Evolutionary conservation across 345 rosid species (phyloP).

Genomic region (Passiflora organensis): DNA sequence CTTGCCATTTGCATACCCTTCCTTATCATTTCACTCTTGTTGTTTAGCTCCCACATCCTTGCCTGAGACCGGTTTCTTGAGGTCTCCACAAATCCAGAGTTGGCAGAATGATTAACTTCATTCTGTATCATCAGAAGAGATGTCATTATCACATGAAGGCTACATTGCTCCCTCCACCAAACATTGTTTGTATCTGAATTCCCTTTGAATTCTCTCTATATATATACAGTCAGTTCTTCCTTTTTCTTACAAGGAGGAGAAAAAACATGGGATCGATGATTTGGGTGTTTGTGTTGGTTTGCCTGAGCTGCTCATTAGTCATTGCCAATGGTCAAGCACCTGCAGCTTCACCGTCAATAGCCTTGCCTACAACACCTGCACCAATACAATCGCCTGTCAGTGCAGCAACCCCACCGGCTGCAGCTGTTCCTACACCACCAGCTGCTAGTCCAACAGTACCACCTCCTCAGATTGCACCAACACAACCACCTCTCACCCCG

Average conservation of each 20-base stretch:
- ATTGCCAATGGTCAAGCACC: slow-evolving; percentile 62
- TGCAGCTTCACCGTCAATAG: slow-evolving; percentile 42
- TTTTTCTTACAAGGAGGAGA: slow-evolving; percentile 10
- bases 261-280: slow-evolving; percentile 36
- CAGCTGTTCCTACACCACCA: slow-evolving; percentile 49
- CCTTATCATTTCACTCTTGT: no score
- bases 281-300: slow-evolving; percentile 33
- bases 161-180: slow-evolving; percentile 49
- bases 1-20: no score
- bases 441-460: slow-evolving; percentile 51
- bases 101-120: no score
- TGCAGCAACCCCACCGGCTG: slow-evolving; percentile 41
- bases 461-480: slow-evolving; percentile 53
- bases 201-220: slow-evolving; percentile 32
- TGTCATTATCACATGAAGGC: slow-evolving; percentile 44
- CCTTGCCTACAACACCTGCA: slow-evolving; percentile 48
- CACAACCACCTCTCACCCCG: slow-evolving; percentile 37
- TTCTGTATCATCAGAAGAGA: slow-evolving; percentile 40
- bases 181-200: no score
- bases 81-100: no score
- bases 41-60: no score
- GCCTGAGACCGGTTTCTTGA: not conserved
- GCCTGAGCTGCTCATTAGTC: slow-evolving; percentile 34
- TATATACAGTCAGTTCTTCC: slow-evolving; percentile 24
- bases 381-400: slow-evolving; percentile 38